Conservation (phyloP, 2,329 filamentous ascomycete species). For the Aspergillus vadensis region DNA sequence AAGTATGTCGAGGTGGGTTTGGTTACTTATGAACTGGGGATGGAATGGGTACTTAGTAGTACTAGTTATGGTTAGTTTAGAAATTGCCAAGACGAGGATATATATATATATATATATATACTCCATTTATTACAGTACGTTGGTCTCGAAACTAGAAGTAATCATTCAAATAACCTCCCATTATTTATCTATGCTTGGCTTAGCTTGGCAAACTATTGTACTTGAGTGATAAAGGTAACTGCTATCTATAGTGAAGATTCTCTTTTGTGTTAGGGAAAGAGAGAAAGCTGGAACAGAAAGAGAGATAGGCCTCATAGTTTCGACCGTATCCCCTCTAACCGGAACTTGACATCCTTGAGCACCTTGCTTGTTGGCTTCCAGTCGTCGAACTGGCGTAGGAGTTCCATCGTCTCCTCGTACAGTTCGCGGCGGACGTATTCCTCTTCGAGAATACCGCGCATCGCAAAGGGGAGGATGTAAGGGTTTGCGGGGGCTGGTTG, state of each 20-base stretch:
- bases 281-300: no score
- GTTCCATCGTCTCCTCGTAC: constrained; percentile 71
- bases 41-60: no score
- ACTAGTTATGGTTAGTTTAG: no score
- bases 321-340: constrained; percentile 86
- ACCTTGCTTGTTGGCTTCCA: constrained; percentile 92
- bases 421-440: constrained; percentile 83
- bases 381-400: constrained; percentile 86
- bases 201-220: no score
- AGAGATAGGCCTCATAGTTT: constrained; percentile 58
- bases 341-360: constrained; percentile 92
- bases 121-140: no score
- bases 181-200: no score
- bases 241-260: neutral
- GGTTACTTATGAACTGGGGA: no score
- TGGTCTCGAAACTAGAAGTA: no score
- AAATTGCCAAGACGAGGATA: no score
- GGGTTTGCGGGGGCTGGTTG: constrained; percentile 64
- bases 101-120: no score
- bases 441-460: constrained; percentile 90
- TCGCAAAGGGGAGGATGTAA: constrained; percentile 91
- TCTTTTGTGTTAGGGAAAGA: neutral
- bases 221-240: neutral
- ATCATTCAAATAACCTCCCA: no score
- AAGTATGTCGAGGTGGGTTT: no score